Evolutionary conservation across 257 asterid species (phyloP), one percentile per base, ranked within the genome.

Genomic region (Petunia secreta): DNA sequence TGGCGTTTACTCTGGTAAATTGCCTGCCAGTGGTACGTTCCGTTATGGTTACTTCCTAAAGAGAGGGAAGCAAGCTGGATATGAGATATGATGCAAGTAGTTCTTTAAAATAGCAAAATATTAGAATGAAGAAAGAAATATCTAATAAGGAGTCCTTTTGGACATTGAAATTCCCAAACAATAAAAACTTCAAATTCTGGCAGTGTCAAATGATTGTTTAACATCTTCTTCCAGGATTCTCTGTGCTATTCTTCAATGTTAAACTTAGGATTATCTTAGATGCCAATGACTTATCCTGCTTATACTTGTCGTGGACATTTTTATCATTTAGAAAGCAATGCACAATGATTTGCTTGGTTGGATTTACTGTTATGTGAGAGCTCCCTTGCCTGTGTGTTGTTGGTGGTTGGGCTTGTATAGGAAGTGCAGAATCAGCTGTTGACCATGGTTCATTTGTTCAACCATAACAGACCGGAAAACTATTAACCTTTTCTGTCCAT

Each of bases 1-100:
- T 67, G 41, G 75, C 75, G 38, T 67, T 66, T 43, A 5, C 38
- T 66, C 37, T 13, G 43, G 62, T 57, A 25, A 46, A 73, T 48
- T 73, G 62, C 62, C 36, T 50, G 36, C 77, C 34, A 48, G 46
- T 8, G 4, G 44, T 50, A 44, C 50, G 34, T 48, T 73, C 62
- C 77, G 11, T 50, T 73, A 62, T 50, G 7, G 34, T 34, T 73
- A 73, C 77, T 73, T 73, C 62, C 62, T 73, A 62, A 50, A 48
- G 77, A 71, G 13, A 73, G 46, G 62, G 62, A 13, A 50, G 77
- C 62, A 73, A 48, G 77, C 52, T 50, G 46, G 62, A 11, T 36
- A 34, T 71, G 44, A 48, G 48, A 43, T 71, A 34, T 73, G 77
- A 73, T 34, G 46, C 77, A 50, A 73, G 62, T 71, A 48, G 5